phyloP scores from a whole-genome alignment of 2,329 filamentous ascomycete genomes.

The Aspergillus felis region DNA sequence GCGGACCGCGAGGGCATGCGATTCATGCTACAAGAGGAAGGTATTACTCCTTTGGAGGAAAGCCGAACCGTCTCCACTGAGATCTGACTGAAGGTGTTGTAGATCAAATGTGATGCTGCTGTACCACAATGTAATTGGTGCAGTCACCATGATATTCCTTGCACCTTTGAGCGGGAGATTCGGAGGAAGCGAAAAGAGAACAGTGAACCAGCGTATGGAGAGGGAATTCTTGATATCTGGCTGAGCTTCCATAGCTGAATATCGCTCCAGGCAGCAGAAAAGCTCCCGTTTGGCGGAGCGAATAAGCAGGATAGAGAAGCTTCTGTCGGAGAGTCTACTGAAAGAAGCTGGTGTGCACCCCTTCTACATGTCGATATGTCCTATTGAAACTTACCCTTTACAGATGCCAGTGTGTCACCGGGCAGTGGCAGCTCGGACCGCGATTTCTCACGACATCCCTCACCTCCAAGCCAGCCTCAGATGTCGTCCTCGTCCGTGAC shows the following conservation, averaged over 20 bases:
- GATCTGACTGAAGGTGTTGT: neutral
- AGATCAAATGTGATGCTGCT: conserved; percentile 51
- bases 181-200: conserved; percentile 26
- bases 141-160: conserved; percentile 45
- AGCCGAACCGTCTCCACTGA: neutral
- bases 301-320: conserved; percentile 40
- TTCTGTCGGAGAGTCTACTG: conserved; percentile 30
- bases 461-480: conserved; percentile 10
- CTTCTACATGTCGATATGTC: neutral
- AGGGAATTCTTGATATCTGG: neutral
- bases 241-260: neutral
- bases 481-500: conserved; percentile 31
- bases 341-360: conserved; percentile 19
- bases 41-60: conserved; percentile 23
- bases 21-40: conserved; percentile 50
- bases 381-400: conserved; percentile 1
- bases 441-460: neutral
- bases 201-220: conserved; percentile 19
- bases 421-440: conserved; percentile 3
- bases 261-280: conserved; percentile 16
- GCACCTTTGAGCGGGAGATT: conserved; percentile 42
- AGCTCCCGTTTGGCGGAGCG: conserved; percentile 33
- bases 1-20: conserved; percentile 41
- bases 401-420: conserved; percentile 17
- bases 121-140: conserved; percentile 50